Evolutionary conservation across 139 green algal genomes (phyloP), one percentile per base, ranked within the genome.

Genomic region (Coelastrella sp.): DNA sequence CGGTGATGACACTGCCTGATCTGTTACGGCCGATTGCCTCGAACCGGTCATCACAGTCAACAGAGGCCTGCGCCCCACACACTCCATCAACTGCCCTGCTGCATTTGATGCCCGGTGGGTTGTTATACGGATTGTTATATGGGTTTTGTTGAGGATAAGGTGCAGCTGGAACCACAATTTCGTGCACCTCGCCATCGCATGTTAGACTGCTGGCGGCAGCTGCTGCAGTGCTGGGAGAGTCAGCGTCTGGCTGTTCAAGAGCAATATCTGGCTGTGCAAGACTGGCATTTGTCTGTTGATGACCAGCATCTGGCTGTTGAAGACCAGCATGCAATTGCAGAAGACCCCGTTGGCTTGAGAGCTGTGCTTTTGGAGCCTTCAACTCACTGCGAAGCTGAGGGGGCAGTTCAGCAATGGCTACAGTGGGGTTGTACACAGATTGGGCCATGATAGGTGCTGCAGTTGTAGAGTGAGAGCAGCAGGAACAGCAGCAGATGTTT

Each of bases 171-270:
- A 86, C 11, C 0, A 74, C 81, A 25, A 75, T 57, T 12, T 68
- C 63, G 11, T 24, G 81, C 11, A 74, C 8, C 9, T 60, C 56
- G 59, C 81, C 81, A 60, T 86, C 81, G 25, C 81, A 86, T n/a
- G 74, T 86, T 4, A 86, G 22, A 17, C 19, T 49, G 14, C 35
- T 49, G 35, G 35, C 35, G 35, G 35, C 35, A 49, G 35, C 35
- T 49, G 35, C 35, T 49, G 35, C 35, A 49, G 35, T 49, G 35
- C 35, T 49, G 35, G 35, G 35, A 49, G 35, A 49, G 35, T 49
- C 35, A 49, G 35, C 35, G 35, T 49, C 35, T 49, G 35, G 35
- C 35, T 49, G 35, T 49, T 49, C 35, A 49, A 49, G 35, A 49
- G 35, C 35, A 49, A 49, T 3, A 49, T 49, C 35, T 49, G 35